These are phyloP conservation scores for Yamadazyma insecticola DNA, from an alignment of 805 yeast genomes.

Conservation along the genomic window DNA sequence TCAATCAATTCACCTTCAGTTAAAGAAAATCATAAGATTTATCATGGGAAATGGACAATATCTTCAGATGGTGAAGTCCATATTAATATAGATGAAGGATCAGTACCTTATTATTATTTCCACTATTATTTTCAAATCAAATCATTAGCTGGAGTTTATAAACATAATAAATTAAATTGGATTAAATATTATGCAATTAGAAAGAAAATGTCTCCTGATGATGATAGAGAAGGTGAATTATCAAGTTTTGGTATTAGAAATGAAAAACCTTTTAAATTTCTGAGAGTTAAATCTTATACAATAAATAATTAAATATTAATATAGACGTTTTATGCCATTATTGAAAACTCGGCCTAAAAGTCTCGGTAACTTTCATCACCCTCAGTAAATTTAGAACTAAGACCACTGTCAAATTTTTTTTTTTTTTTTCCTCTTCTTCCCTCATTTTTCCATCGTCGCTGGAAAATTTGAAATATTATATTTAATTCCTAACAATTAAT, in stretches of 20 bases:
- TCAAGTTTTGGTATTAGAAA: conserved; percentile 52
- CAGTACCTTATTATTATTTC: conserved; percentile 57
- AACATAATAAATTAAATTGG: conserved; percentile 75
- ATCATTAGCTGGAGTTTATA: conserved; percentile 51
- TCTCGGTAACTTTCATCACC: too few species aligned
- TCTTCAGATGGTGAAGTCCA: conserved; percentile 46
- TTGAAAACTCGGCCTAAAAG: too few species aligned
- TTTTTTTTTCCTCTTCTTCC: too few species aligned
- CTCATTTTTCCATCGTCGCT: too few species aligned
- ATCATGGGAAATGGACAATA: conserved; percentile 55
- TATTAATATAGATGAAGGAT: conserved; percentile 51
- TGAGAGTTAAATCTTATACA: conserved; percentile 47
- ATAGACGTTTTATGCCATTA: too few species aligned
- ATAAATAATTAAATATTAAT: conserved; percentile 6
- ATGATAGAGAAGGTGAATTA: conserved; percentile 46
- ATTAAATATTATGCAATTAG: conserved; percentile 53
- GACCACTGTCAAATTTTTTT: too few species aligned
- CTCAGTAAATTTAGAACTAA: too few species aligned
- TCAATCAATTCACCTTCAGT: conserved; percentile 4
- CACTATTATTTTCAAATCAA: conserved; percentile 58
- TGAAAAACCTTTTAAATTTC: conserved; percentile 77
- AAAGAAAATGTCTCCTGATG: conserved; percentile 23
- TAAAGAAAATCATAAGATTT: conserved; percentile 30
- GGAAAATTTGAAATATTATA: too few species aligned
- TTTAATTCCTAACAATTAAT: too few species aligned